Percentiles rank a stretch among this genome's conserved stretches.
Evolutionary conservation across 2,329 filamentous ascomycete species (phyloP).

Genomic region (Cladosporium oxysporum): DNA sequence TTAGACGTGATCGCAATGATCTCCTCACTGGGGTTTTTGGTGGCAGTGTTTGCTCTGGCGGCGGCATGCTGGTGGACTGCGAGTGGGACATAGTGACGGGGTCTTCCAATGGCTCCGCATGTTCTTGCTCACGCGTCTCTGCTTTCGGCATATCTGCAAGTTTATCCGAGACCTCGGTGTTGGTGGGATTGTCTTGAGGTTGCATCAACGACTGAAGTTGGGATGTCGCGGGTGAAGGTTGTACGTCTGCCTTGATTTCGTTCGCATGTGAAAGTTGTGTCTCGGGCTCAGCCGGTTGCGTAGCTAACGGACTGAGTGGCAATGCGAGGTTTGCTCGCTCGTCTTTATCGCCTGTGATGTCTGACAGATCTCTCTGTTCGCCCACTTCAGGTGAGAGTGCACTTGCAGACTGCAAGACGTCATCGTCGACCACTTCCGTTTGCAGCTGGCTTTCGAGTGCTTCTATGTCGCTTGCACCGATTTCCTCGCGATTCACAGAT

Average conservation of each 20-base stretch:
- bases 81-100: neutral
- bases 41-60: neutral
- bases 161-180: neutral
- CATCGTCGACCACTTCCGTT: neutral
- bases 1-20: slow-evolving; percentile 33
- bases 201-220: neutral
- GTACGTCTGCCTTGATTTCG: slow-evolving; percentile 3
- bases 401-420: neutral
- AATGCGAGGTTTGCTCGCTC: neutral
- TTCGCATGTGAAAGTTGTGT: slow-evolving; percentile 1
- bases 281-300: neutral
- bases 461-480: neutral
- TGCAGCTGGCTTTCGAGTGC: neutral
- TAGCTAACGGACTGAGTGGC: slow-evolving; percentile 6
- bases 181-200: neutral
- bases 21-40: slow-evolving; percentile 28
- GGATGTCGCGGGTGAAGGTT: slow-evolving; percentile 18
- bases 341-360: neutral
- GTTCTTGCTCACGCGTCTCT: slow-evolving; percentile 20
- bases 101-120: neutral
- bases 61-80: neutral
- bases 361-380: neutral
- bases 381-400: neutral
- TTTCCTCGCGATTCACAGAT: neutral
- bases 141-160: neutral